Conservation (phyloP, 768 basidiomycete species). For the Inosperma sp. region DNA sequence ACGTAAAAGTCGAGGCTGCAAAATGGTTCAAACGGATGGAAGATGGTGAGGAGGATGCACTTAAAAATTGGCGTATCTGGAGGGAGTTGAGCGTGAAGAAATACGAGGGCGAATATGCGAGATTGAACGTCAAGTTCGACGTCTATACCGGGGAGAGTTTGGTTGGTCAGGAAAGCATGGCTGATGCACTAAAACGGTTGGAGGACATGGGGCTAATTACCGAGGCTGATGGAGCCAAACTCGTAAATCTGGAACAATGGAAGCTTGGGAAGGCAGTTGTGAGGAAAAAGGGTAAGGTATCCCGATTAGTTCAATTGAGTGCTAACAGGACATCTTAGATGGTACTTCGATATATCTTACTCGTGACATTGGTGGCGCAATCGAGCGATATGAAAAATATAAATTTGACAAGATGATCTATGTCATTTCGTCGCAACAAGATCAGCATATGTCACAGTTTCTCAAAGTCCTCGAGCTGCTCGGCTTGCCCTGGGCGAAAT, state of each 20-base stretch:
- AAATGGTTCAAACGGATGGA: conserved; percentile 94
- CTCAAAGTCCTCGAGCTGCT: conserved; percentile 92
- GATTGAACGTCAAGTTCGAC: conserved; percentile 88
- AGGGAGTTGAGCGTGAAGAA: conserved; percentile 86
- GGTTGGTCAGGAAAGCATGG: conserved; percentile 70
- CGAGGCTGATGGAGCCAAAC: conserved; percentile 74
- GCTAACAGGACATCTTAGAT: conserved; percentile 43
- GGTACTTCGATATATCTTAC: conserved; percentile 93
- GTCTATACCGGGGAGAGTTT: conserved; percentile 88
- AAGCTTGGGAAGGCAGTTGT: conserved; percentile 91
- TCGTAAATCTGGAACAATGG: conserved; percentile 84
- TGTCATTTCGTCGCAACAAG: conserved; percentile 84
- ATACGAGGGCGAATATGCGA: conserved; percentile 82
- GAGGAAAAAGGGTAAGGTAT: conserved; percentile 66
- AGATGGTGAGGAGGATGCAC: conserved; percentile 79
- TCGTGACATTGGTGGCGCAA: conserved; percentile 91
- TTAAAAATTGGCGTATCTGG: conserved; percentile 90
- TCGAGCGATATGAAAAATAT: conserved; percentile 89
- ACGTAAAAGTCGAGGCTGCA: conserved; percentile 72
- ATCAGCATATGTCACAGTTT: conserved; percentile 84
- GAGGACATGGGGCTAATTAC: conserved; percentile 70
- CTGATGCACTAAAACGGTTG: conserved; percentile 62
- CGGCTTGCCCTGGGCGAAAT: conserved; percentile 81
- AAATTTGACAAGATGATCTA: conserved; percentile 88
- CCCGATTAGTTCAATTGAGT: background rate